These are phyloP conservation scores for Scalesia atractyloides DNA, from an alignment of 129 eudicot species.

Conservation along the genomic window DNA sequence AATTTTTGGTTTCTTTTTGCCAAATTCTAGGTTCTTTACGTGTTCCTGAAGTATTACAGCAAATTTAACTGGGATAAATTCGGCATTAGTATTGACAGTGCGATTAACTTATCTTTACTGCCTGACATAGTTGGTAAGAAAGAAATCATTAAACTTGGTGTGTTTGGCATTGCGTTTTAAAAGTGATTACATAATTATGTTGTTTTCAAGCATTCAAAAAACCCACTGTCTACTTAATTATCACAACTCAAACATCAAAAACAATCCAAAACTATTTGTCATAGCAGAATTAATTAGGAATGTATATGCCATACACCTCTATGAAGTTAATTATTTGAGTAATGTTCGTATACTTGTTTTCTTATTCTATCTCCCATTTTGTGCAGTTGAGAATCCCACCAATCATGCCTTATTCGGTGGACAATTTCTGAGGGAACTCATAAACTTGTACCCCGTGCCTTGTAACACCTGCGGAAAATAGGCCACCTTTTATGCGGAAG, in stretches of 20 bases:
- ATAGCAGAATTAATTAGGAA: not conserved
- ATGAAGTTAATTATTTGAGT: not conserved
- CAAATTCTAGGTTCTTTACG: conserved; percentile 59
- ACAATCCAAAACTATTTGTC: too few relatives aligned
- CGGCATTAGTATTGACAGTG: conserved; percentile 69
- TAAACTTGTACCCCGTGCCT: conserved; percentile 54
- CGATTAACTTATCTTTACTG: conserved; percentile 48
- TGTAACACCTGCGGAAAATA: conserved; percentile 24
- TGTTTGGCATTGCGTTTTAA: too few relatives aligned
- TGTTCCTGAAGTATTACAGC: conserved; percentile 72
- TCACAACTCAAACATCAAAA: not conserved
- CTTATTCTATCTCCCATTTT: conserved; percentile 2
- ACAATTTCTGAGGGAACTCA: conserved; percentile 41
- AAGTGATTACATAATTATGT: not conserved
- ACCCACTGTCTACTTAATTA: too few relatives aligned
- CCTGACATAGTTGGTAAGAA: conserved; percentile 66
- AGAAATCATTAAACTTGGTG: conserved; percentile 8
- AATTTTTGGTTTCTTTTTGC: not conserved
- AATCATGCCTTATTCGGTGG: conserved; percentile 38
- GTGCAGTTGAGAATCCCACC: conserved; percentile 55
- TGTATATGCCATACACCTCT: not conserved
- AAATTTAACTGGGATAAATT: conserved; percentile 73
- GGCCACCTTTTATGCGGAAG: conserved; percentile 48
- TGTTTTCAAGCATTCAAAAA: not conserved
- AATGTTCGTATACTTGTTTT: conserved; percentile 14